These are phyloP conservation scores for Xylaria sp. DNA, from an alignment of 495 filamentous ascomycete species.

Conservation along the genomic window DNA sequence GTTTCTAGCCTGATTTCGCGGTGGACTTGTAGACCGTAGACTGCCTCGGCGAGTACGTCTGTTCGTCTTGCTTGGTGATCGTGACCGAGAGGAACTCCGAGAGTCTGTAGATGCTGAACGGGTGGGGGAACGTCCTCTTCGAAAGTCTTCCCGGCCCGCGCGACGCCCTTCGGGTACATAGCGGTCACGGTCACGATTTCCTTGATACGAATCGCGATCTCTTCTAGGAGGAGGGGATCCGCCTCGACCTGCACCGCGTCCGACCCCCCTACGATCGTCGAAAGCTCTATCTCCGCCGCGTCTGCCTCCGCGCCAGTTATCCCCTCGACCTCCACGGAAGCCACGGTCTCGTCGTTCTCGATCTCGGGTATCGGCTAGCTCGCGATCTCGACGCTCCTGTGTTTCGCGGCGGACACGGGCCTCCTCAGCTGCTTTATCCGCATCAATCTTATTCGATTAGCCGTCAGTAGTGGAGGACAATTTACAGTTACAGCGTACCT, in stretches of 20 bases:
- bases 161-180: conserved; percentile 57
- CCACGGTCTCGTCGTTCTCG: conserved; percentile 77
- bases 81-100: conserved; percentile 42
- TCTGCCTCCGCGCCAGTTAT: conserved; percentile 53
- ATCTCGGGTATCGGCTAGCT: conserved; percentile 72
- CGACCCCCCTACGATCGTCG: conserved; percentile 54
- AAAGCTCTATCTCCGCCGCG: conserved; percentile 58
- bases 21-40: conserved; percentile 48
- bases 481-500: conserved; percentile 60
- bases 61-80: conserved; percentile 41
- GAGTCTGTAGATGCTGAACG: conserved; percentile 37
- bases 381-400: conserved; percentile 59
- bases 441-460: conserved; percentile 68
- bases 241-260: conserved; percentile 58
- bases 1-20: conserved; percentile 47
- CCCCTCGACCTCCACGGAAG: conserved; percentile 63
- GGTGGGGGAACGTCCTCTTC: conserved; percentile 42
- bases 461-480: neutral
- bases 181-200: conserved; percentile 56
- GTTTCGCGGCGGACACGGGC: conserved; percentile 68
- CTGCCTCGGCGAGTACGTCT: conserved; percentile 42
- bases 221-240: conserved; percentile 69
- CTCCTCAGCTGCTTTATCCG: conserved; percentile 82
- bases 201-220: conserved; percentile 49
- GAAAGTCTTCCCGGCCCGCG: conserved; percentile 42